These are phyloP conservation scores for Melampsora larici-populina DNA, from an alignment of 1,284 basidiomycete genomes.

Conservation along the genomic window DNA sequence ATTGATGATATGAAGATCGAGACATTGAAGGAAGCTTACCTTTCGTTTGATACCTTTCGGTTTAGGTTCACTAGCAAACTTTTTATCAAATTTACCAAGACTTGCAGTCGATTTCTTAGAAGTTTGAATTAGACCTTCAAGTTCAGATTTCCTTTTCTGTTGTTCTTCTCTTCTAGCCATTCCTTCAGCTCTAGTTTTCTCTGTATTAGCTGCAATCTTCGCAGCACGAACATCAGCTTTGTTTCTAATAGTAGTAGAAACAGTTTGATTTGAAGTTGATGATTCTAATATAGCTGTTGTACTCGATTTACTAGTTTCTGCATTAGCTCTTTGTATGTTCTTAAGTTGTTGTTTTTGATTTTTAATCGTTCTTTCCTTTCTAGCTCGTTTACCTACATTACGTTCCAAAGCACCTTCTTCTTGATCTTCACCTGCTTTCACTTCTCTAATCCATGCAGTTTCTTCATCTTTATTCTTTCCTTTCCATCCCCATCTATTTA, in stretches of 20 bases:
- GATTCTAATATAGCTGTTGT: conserved; percentile 26
- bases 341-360: conserved; percentile 77
- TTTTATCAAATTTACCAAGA: conserved; percentile 81
- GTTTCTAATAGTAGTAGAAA: conserved; percentile 44
- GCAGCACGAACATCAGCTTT: conserved; percentile 33
- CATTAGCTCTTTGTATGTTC: conserved; percentile 67
- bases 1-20: too few relatives aligned
- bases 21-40: too few relatives aligned
- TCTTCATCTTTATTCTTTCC: conserved; percentile 80
- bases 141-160: conserved; percentile 66
- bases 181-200: conserved; percentile 46
- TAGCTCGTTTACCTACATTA: conserved; percentile 64
- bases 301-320: conserved; percentile 46
- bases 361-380: conserved; percentile 76
- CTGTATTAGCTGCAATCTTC: conserved; percentile 46
- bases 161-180: conserved; percentile 50
- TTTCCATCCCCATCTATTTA: conserved; percentile 79
- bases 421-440: conserved; percentile 31
- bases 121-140: conserved; percentile 73
- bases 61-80: conserved; percentile 85
- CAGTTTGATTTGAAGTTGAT: conserved; percentile 48
- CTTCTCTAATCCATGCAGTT: conserved; percentile 76
- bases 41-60: conserved; percentile 84
- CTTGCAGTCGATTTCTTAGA: conserved; percentile 83
- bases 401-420: conserved; percentile 43